A percentile compares a stretch with the other conserved stretches of the same genome.
phyloP scores from a whole-genome alignment of 179 eudicot genomes.

The Heliamphora pulchella region DNA sequence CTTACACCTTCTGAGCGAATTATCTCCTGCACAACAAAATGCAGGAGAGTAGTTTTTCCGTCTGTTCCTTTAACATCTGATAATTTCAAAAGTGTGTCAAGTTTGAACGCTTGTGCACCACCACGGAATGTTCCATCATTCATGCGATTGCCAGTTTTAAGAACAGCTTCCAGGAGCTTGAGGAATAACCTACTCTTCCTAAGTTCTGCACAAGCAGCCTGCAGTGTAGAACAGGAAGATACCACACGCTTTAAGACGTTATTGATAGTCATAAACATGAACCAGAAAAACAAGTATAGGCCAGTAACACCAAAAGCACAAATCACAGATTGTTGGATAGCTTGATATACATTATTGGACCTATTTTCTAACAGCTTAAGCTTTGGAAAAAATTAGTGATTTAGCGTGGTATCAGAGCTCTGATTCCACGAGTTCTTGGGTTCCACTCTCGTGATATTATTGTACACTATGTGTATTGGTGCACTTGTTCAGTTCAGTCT shows the following conservation, averaged over 20 bases:
- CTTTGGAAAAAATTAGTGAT: too few species aligned
- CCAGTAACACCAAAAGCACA: neutral
- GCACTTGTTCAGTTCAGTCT: too few species aligned
- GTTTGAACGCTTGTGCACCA: slow-evolving; percentile 84
- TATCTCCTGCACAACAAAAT: slow-evolving; percentile 72
- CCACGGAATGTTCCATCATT: slow-evolving; percentile 85
- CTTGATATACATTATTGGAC: too few species aligned
- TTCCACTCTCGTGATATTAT: too few species aligned
- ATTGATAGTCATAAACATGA: neutral
- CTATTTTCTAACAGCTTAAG: too few species aligned
- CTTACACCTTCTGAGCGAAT: slow-evolving; percentile 78
- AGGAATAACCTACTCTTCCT: slow-evolving; percentile 65
- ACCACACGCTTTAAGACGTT: neutral
- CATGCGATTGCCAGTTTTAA: slow-evolving; percentile 90
- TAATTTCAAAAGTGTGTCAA: slow-evolving; percentile 70
- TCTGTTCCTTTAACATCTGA: slow-evolving; percentile 80
- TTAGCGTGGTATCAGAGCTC: too few species aligned
- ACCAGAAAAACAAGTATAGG: neutral
- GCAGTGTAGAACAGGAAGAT: slow-evolving; percentile 7
- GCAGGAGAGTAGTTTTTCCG: slow-evolving; percentile 77
- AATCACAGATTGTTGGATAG: neutral
- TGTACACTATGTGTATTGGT: too few species aligned
- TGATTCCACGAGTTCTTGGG: too few species aligned
- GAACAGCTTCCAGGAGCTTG: slow-evolving; percentile 80
- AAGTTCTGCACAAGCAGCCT: slow-evolving; percentile 77